Evolutionary conservation across 192 early-diverging fungal species (phyloP), one percentile per base, ranked within the genome.

Genomic region (Bifiguratus adelaidae): DNA sequence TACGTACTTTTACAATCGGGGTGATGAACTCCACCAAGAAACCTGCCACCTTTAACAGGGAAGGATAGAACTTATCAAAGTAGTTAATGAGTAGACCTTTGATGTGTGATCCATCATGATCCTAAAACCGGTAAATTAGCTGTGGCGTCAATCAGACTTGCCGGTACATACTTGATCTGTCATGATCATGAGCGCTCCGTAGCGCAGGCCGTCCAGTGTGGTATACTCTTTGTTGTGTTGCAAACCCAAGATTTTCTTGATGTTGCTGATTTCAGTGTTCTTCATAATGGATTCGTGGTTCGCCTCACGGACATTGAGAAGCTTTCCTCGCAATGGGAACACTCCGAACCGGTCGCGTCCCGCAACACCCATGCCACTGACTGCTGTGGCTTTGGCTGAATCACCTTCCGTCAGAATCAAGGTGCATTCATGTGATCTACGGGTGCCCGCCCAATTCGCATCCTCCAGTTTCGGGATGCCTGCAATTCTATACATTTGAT

Each of bases 131-230:
- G 29, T 3, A 20, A 38, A 35, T 56, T 26, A 51, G 11, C 54
- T 61, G 59, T 62, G 60, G 22, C 24, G 22, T 47, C 27, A 18
- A 51, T 7, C 4, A 44, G n/a, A 26, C 20, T 20, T 42, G 15
- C 13, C 30, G 16, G 44, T 27, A 21, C 54, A 47, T 52, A 73
- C 67, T 51, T 95, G 95, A 82, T 99, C 95, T 3, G 93, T 88
- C 95, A 99, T 99, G 44, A 96, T 92, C 82, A 99, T 95, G 9
- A 99, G 68, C 42, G 85, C 81, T 0, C 93, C 95, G 59, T 99
- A 99, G 41, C 95, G 76, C 62, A 98, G 67, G 22, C 82, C 70
- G 19, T 83, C 65, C 0, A 73, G 61, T 28, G 71, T 75, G 21
- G 72, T 70, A 58, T 98, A 98, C 12, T 70, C 75, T 48, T 76